Evolutionary conservation across 768 basidiomycete species (phyloP), one percentile per base, ranked within the genome.

Genomic region (Daedalea quercina): DNA sequence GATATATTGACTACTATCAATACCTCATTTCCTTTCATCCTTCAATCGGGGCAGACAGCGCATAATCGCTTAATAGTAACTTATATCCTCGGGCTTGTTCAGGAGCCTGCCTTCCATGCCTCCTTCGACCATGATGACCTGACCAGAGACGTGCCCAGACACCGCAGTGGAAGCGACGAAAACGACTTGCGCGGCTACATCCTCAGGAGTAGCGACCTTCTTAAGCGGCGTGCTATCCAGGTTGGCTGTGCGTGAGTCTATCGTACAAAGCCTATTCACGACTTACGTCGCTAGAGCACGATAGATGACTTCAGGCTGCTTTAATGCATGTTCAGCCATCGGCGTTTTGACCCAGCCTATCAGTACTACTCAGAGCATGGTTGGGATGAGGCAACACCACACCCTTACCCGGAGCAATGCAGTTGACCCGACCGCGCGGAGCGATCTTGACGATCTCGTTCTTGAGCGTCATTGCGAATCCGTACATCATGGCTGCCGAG

Each of bases 361-460:
- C 33, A 40, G 22, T 42, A 17, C n/a, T 12, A n/a, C n/a, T 25
- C 28, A 47, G 44, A 9, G n/a, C 3, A 4, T 19, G 46, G n/a
- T 3, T 19, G 12, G 7, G 33, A 33, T 15, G 28, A n/a, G 13
- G 46, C 11, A 15, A 44, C 23, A 24, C 9, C 6, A 31, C 23
- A 12, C 13, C 57, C 63, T 65, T 81, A 87, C 85, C 85, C 3
- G 87, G 87, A 0, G 77, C 82, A 17, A 90, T 73, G 42, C 73
- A 72, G 57, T 89, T 89, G 2, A 88, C 85, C n/a, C 87, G 73
- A 0, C 78, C 88, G 51, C 66, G 73, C 0, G 85, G 83, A 0
- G 86, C 85, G 54, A 88, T 78, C 66, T 80, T 79, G 43, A 90
- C 87, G 50, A 89, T 87, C 67, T 90, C 87, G 64, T 89, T 90